These are phyloP conservation scores for Fusarium chuoi DNA, from an alignment of 2,329 filamentous ascomycete genomes.

Conservation along the genomic window DNA sequence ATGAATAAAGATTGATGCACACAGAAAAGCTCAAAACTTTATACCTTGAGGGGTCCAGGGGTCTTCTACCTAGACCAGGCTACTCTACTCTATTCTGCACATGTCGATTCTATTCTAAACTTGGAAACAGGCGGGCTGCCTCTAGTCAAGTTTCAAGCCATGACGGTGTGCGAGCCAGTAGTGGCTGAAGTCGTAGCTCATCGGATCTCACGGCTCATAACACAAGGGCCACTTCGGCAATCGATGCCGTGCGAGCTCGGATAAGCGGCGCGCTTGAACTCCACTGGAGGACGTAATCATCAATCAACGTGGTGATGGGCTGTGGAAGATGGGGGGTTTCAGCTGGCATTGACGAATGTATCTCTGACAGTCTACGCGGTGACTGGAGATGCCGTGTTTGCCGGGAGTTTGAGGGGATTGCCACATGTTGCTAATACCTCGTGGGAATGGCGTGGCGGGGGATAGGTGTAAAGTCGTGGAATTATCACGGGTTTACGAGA, in stretches of 20 bases:
- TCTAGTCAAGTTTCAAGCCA: conserved; percentile 1
- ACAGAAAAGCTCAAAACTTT: conserved; percentile 3
- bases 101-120: not conserved
- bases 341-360: not conserved
- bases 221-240: conserved; percentile 16
- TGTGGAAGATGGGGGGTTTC: not conserved
- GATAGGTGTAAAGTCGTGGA: not conserved
- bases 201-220: conserved; percentile 38
- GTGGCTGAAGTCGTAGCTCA: not conserved
- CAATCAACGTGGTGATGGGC: not conserved
- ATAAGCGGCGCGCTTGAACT: conserved; percentile 29
- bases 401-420: not conserved
- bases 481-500: not conserved
- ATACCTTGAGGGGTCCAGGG: conserved; percentile 6
- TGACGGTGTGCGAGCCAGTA: not conserved
- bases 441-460: not conserved
- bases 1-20: not conserved
- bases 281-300: conserved; percentile 7
- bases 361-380: not conserved
- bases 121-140: not conserved
- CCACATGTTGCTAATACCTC: not conserved
- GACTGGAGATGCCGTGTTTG: conserved; percentile 8
- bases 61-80: not conserved
- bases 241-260: conserved; percentile 26
- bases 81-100: not conserved